Percentiles rank a stretch among this genome's conserved stretches.
Evolutionary conservation across 192 early-diverging fungal genomes (phyloP).

Genomic region (Phlyctochytrium planicorne): DNA sequence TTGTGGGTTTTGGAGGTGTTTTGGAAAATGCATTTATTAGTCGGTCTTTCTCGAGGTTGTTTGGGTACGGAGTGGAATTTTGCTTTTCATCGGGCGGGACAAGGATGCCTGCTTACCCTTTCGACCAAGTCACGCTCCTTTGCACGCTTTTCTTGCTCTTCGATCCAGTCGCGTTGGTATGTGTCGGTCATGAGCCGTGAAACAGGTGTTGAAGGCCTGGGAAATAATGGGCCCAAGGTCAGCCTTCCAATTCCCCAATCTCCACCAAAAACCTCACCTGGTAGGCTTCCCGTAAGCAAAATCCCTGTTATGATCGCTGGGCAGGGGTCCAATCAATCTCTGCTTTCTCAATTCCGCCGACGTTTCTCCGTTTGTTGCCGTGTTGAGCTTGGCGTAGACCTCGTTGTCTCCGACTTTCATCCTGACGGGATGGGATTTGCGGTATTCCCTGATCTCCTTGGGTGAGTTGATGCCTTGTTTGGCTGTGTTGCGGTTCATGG

Average conservation of each 20-base stretch:
- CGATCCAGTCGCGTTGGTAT: slow-evolving; percentile 54
- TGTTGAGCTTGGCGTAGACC: slow-evolving; percentile 12
- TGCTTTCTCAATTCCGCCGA: slow-evolving; percentile 20
- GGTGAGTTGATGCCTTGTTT: slow-evolving; percentile 46
- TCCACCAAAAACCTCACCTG: slow-evolving; percentile 36
- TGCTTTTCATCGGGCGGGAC: too few species aligned
- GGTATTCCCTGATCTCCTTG: slow-evolving; percentile 43
- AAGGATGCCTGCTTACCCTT: too few species aligned
- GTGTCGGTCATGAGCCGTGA: slow-evolving; percentile 55
- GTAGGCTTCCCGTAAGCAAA: slow-evolving; percentile 61
- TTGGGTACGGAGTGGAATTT: too few species aligned
- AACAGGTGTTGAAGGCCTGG: slow-evolving; percentile 58
- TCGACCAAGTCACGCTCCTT: slow-evolving; percentile 17
- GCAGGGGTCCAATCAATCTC: slow-evolving; percentile 36
- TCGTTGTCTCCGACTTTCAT: slow-evolving; percentile 45
- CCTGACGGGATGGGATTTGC: slow-evolving; percentile 47
- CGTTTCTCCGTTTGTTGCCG: slow-evolving; percentile 24
- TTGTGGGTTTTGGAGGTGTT: too few species aligned
- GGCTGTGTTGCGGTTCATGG: slow-evolving; percentile 56
- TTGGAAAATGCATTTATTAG: too few species aligned
- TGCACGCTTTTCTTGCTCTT: slow-evolving; percentile 22
- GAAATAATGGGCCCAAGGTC: too few species aligned
- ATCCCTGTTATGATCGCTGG: slow-evolving; percentile 48
- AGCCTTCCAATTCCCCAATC: too few species aligned
- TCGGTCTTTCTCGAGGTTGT: too few species aligned